phyloP scores from a whole-genome alignment of 768 basidiomycete species.

The Pulveroboletus sp. region DNA sequence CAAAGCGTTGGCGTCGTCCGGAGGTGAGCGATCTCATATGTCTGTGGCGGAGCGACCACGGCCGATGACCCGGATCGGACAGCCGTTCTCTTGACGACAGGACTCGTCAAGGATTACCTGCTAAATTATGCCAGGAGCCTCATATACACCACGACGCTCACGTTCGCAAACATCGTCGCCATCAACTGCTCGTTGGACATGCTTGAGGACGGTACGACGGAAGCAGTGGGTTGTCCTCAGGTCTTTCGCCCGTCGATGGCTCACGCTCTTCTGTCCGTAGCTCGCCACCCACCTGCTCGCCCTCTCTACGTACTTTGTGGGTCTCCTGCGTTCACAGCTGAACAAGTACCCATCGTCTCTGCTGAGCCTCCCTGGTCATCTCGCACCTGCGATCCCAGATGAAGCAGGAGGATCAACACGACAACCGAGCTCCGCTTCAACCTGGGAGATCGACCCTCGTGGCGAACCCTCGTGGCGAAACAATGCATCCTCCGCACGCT shows the following conservation, averaged over 20 bases:
- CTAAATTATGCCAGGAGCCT: slow-evolving; percentile 89
- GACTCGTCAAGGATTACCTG: slow-evolving; percentile 74
- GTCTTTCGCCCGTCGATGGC: not conserved
- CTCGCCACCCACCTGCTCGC: slow-evolving; percentile 24
- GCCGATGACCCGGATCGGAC: not conserved
- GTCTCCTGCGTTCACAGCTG: slow-evolving; percentile 29
- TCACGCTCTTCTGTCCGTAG: slow-evolving; percentile 30
- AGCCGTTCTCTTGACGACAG: slow-evolving; percentile 76
- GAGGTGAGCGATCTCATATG: slow-evolving; percentile 52
- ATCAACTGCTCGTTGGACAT: slow-evolving; percentile 77
- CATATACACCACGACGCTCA: slow-evolving; percentile 87
- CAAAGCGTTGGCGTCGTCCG: slow-evolving; percentile 80
- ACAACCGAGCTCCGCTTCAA: not conserved
- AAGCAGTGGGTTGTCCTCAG: slow-evolving; percentile 34
- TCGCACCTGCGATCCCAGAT: not conserved
- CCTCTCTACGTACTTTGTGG: slow-evolving; percentile 30
- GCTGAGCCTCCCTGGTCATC: slow-evolving; percentile 24
- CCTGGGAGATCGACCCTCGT: slow-evolving; percentile 6
- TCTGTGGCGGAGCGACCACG: too few species aligned
- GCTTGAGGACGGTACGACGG: slow-evolving; percentile 61
- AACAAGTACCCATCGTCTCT: slow-evolving; percentile 24
- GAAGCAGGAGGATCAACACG: not conserved
- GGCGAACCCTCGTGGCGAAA: not conserved
- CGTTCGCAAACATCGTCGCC: slow-evolving; percentile 70
- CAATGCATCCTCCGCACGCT: not conserved